Evolutionary conservation across 768 basidiomycete genomes (phyloP).

Genomic region (Collybia sordida): DNA sequence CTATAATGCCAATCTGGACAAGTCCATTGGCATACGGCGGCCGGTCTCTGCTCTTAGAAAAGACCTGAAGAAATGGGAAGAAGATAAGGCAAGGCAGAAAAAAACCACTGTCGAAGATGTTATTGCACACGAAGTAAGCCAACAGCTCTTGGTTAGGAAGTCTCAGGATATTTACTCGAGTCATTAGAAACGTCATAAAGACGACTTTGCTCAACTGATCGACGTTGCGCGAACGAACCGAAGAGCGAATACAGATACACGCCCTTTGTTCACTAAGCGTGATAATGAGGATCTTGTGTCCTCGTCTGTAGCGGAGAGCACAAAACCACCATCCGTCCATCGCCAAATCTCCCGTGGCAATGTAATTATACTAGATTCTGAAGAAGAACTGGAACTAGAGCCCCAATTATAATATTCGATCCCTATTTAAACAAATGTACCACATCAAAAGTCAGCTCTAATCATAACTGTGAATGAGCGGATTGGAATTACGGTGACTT

Average conservation of each 20-base stretch:
- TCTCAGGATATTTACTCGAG: background rate
- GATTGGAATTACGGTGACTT: no score
- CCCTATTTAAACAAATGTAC: background rate
- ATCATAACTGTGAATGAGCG: background rate
- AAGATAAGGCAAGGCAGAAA: constrained; percentile 40
- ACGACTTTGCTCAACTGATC: constrained; percentile 38
- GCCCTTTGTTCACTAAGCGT: constrained; percentile 8
- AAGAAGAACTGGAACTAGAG: constrained; percentile 23
- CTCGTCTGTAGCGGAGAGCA: background rate
- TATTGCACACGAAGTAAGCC: constrained; percentile 37
- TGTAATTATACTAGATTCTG: constrained; percentile 34
- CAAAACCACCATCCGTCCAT: background rate
- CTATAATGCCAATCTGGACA: constrained; percentile 73
- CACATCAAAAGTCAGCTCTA: background rate
- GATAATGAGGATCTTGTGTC: constrained; percentile 4
- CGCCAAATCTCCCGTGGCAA: constrained; percentile 11
- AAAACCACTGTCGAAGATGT: constrained; percentile 38
- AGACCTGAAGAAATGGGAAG: constrained; percentile 63
- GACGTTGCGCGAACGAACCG: constrained; percentile 31
- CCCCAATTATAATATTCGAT: background rate
- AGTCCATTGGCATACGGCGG: constrained; percentile 42
- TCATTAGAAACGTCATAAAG: constrained; percentile 35
- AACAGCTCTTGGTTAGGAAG: background rate
- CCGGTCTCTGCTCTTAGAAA: constrained; percentile 42
- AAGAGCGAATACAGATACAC: background rate